Evolutionary conservation across 2,329 filamentous ascomycete species (phyloP).

Genomic region (Penicillium italicum): DNA sequence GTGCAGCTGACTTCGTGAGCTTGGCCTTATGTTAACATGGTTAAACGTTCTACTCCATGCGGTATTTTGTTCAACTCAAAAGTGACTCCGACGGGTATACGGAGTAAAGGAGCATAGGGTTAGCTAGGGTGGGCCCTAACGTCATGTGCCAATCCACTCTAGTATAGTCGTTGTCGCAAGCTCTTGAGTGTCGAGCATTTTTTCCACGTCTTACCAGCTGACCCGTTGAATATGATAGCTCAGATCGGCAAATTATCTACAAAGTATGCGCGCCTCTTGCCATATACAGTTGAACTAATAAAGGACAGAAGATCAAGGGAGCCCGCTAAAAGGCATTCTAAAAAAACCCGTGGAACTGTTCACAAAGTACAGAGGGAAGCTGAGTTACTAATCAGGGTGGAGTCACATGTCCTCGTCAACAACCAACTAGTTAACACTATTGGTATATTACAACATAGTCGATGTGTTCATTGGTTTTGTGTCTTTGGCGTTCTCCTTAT

Average conservation of each 20-base stretch:
- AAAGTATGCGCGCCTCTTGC: neutral
- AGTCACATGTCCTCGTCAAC: neutral
- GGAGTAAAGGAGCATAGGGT: neutral
- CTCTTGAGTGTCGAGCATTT: neutral
- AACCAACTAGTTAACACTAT: neutral
- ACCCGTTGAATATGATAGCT: neutral
- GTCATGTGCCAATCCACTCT: slow-evolving; percentile 7
- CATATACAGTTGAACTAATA: neutral
- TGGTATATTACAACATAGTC: no score
- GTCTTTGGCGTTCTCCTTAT: neutral
- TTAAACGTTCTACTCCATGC: neutral
- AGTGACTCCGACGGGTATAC: neutral
- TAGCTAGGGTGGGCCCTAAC: neutral
- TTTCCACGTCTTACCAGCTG: neutral
- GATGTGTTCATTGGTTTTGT: neutral
- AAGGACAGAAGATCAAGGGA: neutral
- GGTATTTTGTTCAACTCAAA: neutral
- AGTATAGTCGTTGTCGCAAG: slow-evolving; percentile 1
- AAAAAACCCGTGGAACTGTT: neutral
- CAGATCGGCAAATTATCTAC: neutral
- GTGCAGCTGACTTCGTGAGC: neutral
- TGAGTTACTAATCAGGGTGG: no score
- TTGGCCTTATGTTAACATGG: slow-evolving; percentile 1
- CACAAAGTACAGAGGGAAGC: no score
- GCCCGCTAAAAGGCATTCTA: neutral